Evolutionary conservation across 805 yeast species (phyloP).

Genomic region (Yamadazyma paraphyllophila): DNA sequence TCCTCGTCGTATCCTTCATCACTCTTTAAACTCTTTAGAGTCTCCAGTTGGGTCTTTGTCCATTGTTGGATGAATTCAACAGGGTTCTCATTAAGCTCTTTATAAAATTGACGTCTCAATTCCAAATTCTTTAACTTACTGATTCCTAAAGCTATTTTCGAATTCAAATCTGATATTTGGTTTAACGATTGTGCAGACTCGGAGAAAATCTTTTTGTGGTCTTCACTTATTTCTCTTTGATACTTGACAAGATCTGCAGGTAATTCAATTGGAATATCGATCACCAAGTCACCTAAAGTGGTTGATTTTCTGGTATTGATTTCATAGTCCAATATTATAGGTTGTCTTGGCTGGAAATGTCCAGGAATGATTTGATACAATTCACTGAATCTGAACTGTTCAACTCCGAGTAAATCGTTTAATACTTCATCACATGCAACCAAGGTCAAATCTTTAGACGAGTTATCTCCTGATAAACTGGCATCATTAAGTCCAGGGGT

Average conservation of each 20-base stretch:
- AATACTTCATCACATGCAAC: slow-evolving; percentile 46
- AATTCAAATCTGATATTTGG: slow-evolving; percentile 40
- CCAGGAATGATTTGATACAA: slow-evolving; percentile 65
- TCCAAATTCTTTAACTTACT: slow-evolving; percentile 53
- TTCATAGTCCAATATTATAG: slow-evolving; percentile 72
- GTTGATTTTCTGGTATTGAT: slow-evolving; percentile 74
- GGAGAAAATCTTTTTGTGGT: slow-evolving; percentile 39
- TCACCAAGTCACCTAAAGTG: slow-evolving; percentile 74
- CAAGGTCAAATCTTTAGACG: slow-evolving; percentile 29
- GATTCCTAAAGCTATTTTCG: slow-evolving; percentile 47
- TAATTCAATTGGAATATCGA: slow-evolving; percentile 61
- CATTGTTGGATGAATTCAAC: slow-evolving; percentile 70
- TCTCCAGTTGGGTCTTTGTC: slow-evolving; percentile 76
- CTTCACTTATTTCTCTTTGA: slow-evolving; percentile 38
- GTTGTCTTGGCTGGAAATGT: slow-evolving; percentile 77
- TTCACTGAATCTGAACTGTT: slow-evolving; percentile 64
- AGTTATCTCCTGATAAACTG: slow-evolving; percentile 18
- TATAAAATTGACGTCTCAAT: slow-evolving; percentile 75
- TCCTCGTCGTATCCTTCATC: slow-evolving; percentile 92
- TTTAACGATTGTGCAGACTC: slow-evolving; percentile 44
- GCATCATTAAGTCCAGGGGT: slow-evolving; percentile 17
- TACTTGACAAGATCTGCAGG: slow-evolving; percentile 32
- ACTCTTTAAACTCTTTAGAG: slow-evolving; percentile 80
- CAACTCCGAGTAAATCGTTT: slow-evolving; percentile 44
- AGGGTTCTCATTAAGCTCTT: slow-evolving; percentile 73